phyloP scores from a whole-genome alignment of 2,329 filamentous ascomycete genomes.

The Fusarium sp. region DNA sequence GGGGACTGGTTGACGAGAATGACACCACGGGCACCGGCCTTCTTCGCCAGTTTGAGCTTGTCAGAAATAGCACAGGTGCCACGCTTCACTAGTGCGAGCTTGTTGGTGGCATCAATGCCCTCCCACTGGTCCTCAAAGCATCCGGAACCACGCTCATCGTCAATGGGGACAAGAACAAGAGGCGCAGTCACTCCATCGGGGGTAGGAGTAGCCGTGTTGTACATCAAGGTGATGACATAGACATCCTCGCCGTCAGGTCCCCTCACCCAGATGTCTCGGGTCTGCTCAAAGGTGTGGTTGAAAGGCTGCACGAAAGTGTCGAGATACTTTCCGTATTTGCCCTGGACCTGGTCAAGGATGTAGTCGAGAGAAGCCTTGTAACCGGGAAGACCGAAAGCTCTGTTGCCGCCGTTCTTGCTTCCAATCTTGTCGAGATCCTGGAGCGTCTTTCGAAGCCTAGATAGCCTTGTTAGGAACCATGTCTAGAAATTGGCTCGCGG shows the following conservation, averaged over 20 bases:
- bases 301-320: constrained; percentile 58
- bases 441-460: constrained; percentile 62
- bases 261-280: constrained; percentile 52
- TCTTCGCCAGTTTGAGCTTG: constrained; percentile 55
- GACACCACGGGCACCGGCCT: constrained; percentile 53
- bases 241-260: constrained; percentile 57
- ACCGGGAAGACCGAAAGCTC: constrained; percentile 66
- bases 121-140: constrained; percentile 56
- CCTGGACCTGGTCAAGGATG: constrained; percentile 56
- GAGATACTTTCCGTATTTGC: constrained; percentile 52
- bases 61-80: constrained; percentile 54
- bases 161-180: constrained; percentile 50
- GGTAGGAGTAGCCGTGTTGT: constrained; percentile 56
- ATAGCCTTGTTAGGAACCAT: too few species aligned
- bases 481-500: neutral
- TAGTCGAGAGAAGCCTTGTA: constrained; percentile 66
- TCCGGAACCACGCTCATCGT: constrained; percentile 50
- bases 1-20: constrained; percentile 69
- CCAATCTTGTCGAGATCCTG: constrained; percentile 63
- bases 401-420: constrained; percentile 63
- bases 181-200: constrained; percentile 49
- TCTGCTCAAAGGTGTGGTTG: constrained; percentile 56
- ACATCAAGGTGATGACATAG: constrained; percentile 54
- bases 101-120: constrained; percentile 54
- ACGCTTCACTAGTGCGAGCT: constrained; percentile 56